Evolutionary conservation across 2,329 filamentous ascomycete genomes (phyloP).

Genomic region (Zymoseptoria passerinii): DNA sequence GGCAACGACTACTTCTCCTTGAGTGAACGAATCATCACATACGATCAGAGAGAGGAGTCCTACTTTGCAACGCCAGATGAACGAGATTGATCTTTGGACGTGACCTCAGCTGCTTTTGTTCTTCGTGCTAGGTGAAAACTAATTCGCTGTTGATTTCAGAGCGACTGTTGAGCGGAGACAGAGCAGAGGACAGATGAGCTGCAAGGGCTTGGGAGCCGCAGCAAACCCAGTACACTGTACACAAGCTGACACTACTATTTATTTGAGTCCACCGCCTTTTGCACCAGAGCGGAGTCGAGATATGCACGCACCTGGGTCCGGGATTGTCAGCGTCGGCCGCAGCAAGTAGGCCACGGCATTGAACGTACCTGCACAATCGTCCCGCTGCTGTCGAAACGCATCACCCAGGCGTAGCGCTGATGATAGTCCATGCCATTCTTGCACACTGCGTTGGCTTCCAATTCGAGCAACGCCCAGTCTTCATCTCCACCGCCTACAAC

Average conservation of each 20-base stretch:
- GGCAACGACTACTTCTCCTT: neutral
- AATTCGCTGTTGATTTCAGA: neutral
- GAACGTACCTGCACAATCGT: constrained; percentile 21
- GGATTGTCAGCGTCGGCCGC: neutral
- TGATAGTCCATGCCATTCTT: constrained; percentile 25
- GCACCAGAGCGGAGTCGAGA: constrained; percentile 22
- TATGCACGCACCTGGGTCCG: constrained; percentile 16
- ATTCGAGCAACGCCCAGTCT: constrained; percentile 23
- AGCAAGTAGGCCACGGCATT: neutral
- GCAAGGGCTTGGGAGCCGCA: neutral
- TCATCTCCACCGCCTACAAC: constrained; percentile 21
- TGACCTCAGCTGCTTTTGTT: neutral
- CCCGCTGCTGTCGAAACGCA: constrained; percentile 21
- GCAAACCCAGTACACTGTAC: neutral
- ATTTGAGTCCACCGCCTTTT: constrained; percentile 20
- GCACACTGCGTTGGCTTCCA: constrained; percentile 22
- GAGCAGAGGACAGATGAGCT: neutral
- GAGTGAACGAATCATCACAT: neutral
- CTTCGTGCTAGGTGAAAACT: neutral
- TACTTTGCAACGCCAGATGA: neutral
- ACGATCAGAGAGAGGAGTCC: neutral
- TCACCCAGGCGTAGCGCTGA: constrained; percentile 23
- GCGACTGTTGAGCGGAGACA: too few relatives aligned
- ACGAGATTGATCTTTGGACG: neutral
- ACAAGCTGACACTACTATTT: neutral